Conservation (phyloP, 441 rosid genomes). For the Erysimum pusillum region DNA sequence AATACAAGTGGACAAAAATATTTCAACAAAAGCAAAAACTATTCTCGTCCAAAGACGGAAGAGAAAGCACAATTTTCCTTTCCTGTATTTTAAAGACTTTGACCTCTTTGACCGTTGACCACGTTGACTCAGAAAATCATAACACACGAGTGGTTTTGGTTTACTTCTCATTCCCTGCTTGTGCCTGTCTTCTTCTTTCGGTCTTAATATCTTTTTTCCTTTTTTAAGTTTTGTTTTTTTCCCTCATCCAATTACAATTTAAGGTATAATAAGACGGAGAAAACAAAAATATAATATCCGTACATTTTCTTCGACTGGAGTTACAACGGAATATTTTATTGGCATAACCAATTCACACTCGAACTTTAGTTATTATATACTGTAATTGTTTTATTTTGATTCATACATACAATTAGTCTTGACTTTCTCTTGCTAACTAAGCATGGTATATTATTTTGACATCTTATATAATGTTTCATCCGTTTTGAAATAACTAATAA, state of each 20-base stretch:
- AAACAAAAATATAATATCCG: slow-evolving; percentile 15
- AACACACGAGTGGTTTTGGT: slow-evolving; percentile 42
- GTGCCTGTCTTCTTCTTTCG: slow-evolving; percentile 22
- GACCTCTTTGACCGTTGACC: slow-evolving; percentile 47
- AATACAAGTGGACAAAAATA: slow-evolving; percentile 25
- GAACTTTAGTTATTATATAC: not conserved
- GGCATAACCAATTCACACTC: slow-evolving; percentile 3
- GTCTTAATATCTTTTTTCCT: not conserved
- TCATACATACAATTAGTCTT: not conserved
- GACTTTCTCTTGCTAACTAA: slow-evolving; percentile 10
- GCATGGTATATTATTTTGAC: not conserved
- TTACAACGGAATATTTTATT: not conserved
- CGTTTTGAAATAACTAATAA: not conserved
- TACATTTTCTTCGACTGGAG: slow-evolving; percentile 6
- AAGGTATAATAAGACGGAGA: not conserved
- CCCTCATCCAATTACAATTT: not conserved
- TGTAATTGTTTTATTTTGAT: not conserved
- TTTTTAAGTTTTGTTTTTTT: not conserved
- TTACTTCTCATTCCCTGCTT: slow-evolving; percentile 5
- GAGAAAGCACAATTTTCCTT: slow-evolving; percentile 34
- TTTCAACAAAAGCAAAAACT: slow-evolving; percentile 16
- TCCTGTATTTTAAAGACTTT: slow-evolving; percentile 42
- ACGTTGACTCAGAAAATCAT: slow-evolving; percentile 29
- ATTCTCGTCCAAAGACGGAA: slow-evolving; percentile 14
- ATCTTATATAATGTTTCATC: not conserved